A percentile compares a stretch with the other conserved stretches of the same genome.
Evolutionary conservation across 1,284 basidiomycete species (phyloP).

Genomic region (Crucibulum parvulum): DNA sequence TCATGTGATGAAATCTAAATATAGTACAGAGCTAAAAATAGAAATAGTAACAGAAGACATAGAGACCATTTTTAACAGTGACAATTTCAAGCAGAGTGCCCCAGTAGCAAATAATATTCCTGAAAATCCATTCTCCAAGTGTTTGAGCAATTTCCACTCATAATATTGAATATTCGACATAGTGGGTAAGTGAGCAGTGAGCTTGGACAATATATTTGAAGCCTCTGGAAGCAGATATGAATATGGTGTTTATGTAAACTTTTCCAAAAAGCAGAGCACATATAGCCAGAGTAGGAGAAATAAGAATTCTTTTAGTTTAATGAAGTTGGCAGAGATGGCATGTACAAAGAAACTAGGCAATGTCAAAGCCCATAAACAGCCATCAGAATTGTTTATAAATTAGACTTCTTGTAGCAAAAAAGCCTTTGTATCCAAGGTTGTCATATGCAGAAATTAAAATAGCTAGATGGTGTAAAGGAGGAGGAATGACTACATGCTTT

Average conservation of each 20-base stretch:
- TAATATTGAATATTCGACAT: slow-evolving; percentile 32
- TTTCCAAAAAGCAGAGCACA: slow-evolving; percentile 35
- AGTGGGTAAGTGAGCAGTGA: slow-evolving; percentile 29
- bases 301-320: slow-evolving; percentile 21
- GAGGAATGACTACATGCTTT: slow-evolving; percentile 15
- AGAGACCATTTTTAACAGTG: no score
- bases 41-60: no score
- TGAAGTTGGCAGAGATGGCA: slow-evolving; percentile 13
- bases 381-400: background rate
- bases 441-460: slow-evolving; percentile 24
- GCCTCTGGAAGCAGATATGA: slow-evolving; percentile 25
- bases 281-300: slow-evolving; percentile 35
- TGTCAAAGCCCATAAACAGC: slow-evolving; percentile 2
- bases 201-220: slow-evolving; percentile 33
- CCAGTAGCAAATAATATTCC: slow-evolving; percentile 39
- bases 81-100: slow-evolving; percentile 33
- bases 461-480: slow-evolving; percentile 7
- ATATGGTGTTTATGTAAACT: slow-evolving; percentile 36
- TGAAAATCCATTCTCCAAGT: slow-evolving; percentile 34
- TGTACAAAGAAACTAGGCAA: slow-evolving; percentile 6
- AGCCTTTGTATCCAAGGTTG: slow-evolving; percentile 28
- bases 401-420: no score
- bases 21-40: no score
- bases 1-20: no score
- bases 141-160: slow-evolving; percentile 18